Evolutionary conservation across 441 rosid species (phyloP), one percentile per base, ranked within the genome.

Genomic region (Adansonia gregorii): DNA sequence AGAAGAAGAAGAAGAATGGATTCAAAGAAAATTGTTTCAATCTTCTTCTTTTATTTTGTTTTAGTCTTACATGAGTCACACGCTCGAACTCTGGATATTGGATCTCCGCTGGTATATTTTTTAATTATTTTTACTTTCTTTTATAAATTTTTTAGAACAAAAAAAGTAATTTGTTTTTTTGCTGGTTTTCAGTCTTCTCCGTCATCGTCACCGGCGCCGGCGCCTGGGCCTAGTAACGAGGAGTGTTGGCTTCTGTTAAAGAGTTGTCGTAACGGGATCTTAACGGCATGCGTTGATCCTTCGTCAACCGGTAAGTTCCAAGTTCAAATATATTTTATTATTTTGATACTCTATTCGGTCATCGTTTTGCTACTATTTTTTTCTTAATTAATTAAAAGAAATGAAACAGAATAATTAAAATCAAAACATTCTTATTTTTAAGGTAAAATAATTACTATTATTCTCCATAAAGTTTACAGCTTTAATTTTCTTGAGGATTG

Each of bases 221-320:
- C 46, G 10, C 66, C 52, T 2, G 66, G 14, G 27, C 63, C 63
- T 51, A 31, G 59, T 15, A 3, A 2, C 3, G 4, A 19, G 0
- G 48, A 15, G n/a, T 74, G 77, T 27, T 59, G 56, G 71, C 15
- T 19, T 63, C 22, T 3, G 14, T 15, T 5, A 5, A 48, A 2
- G 31, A 55, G 27, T 17, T 72, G 76, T 27, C 51, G 10, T 56
- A 35, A 12, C 66, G 39, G 11, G 6, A 72, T 7, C 22, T 55
- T 72, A 41, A 19, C 39, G 76, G 76, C 54, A 19, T 72, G 76
- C 35, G 3, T 72, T 41, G 54, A 72, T 41, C 76, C 76, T 72
- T 41, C 69, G 11, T 17, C 70, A 46, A 10, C 8, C 0, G 17
- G 60, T 64, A 49, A 8, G 61, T 14, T 72, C 0, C 0, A 55